These are phyloP conservation scores for Sphaceloma murrayae DNA, from an alignment of 2,329 filamentous ascomycete genomes.

Conservation along the genomic window DNA sequence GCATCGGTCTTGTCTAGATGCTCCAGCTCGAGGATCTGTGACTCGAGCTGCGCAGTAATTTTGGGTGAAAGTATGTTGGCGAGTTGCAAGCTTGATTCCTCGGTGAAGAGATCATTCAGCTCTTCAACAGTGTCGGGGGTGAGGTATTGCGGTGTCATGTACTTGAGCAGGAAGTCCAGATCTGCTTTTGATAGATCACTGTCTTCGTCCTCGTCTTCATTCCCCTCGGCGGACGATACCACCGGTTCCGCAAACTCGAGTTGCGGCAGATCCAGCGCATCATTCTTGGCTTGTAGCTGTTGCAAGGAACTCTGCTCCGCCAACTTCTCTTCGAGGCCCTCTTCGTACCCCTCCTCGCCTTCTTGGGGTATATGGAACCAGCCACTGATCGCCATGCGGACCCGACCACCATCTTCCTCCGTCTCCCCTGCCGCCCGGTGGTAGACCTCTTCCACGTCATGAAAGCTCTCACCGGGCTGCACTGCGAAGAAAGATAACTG, in stretches of 20 bases:
- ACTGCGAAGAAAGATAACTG: conserved; percentile 98
- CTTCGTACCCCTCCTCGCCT: conserved; percentile 83
- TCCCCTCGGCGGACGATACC: conserved; percentile 37
- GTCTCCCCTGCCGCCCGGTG: conserved; percentile 49
- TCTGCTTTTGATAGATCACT: conserved; percentile 63
- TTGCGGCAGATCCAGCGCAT: conserved; percentile 76
- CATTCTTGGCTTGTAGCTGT: conserved; percentile 84
- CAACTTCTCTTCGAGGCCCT: conserved; percentile 79
- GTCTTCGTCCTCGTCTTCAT: conserved; percentile 55
- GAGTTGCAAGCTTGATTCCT: conserved; percentile 75
- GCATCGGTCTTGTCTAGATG: conserved; percentile 33
- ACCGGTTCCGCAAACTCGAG: conserved; percentile 31
- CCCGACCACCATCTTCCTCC: conserved; percentile 59
- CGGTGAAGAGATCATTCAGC: conserved; percentile 67
- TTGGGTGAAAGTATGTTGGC: conserved; percentile 67
- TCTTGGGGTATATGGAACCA: conserved; percentile 98
- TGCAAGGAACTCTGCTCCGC: conserved; percentile 84
- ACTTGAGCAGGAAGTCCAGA: conserved; percentile 81
- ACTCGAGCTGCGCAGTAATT: conserved; percentile 62
- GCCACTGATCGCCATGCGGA: conserved; percentile 95
- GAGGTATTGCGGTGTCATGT: conserved; percentile 80
- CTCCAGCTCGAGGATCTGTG: conserved; percentile 48
- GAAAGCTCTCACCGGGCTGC: conserved; percentile 96
- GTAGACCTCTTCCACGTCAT: conserved; percentile 98
- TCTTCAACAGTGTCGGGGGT: conserved; percentile 84